Evolutionary conservation across 78 protist genomes (phyloP).

Genomic region (Trichosphaerium sp.): DNA sequence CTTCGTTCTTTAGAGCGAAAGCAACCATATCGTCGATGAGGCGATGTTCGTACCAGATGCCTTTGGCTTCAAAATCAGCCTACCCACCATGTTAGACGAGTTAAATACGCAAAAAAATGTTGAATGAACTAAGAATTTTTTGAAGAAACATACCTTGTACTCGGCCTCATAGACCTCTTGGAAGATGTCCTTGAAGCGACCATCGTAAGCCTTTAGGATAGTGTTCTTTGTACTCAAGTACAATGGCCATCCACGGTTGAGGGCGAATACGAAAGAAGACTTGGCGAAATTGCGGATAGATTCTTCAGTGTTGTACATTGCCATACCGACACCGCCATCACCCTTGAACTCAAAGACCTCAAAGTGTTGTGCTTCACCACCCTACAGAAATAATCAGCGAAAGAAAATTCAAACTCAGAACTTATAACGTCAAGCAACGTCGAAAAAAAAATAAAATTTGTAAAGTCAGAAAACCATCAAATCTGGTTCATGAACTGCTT

Average conservation of each 20-base stretch:
- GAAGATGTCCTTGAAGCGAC: conserved; percentile 83
- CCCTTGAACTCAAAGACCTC: conserved; percentile 49
- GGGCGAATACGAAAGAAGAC: conserved; percentile 57
- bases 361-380: conserved; percentile 17
- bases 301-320: conserved; percentile 88
- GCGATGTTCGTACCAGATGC: conserved; percentile 84
- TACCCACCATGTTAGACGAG: too few relatives aligned
- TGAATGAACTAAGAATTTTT: too few relatives aligned
- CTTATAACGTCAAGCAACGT: too few relatives aligned
- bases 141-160: too few relatives aligned
- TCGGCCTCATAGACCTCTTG: conserved; percentile 54
- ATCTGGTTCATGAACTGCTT: too few relatives aligned
- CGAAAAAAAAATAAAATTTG: too few relatives aligned
- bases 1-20: conserved; percentile 29
- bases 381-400: too few relatives aligned
- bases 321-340: conserved; percentile 77
- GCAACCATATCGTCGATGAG: conserved; percentile 94
- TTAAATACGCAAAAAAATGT: too few relatives aligned
- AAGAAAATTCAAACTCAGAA: too few relatives aligned
- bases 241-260: conserved; percentile 50
- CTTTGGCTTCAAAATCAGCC: conserved; percentile 35
- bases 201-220: conserved; percentile 84
- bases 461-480: too few relatives aligned
- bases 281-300: conserved; percentile 74
- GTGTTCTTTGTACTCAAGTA: conserved; percentile 84